Evolutionary conservation across 805 yeast genomes (phyloP), one percentile per base, ranked within the genome.

Genomic region (Kuraishia cidri): DNA sequence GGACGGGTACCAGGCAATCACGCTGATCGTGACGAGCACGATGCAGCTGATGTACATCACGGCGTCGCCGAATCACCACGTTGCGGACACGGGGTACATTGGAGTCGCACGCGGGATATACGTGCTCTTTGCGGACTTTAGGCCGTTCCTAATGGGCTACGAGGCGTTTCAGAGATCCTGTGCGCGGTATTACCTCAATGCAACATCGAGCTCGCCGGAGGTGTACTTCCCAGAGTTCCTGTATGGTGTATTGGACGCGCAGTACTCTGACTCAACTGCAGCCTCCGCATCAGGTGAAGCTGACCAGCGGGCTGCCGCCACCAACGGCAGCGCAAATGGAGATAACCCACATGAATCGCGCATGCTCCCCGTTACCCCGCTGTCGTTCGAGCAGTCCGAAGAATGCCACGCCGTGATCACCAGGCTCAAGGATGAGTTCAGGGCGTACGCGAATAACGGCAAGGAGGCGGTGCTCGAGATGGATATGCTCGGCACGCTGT

Each of bases 191-290:
- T 41, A 45, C 30, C 35, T 47, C 24, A 42, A 37, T 20, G 38
- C 38, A 24, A 45, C 42, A 41, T 41, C 48, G 7, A 32, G 37
- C 10, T 29, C 25, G 12, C 33, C 47, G 1, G 24, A 12, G 3
- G 43, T 36, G 27, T 47, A 36, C 19, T 47, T 47, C 26, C 50
- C 52, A 2, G 50, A 47, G 33, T 47, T 44, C 24, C 32, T 47
- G n/a, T 47, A 39, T 25, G 52, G 45, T 3, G 31, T 47, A 9
- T 32, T 37, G 5, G 47, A 44, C 19, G 36, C 39, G 19, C 32
- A 29, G 20, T 23, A 22, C 18, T 29, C 23, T 29, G 32, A 29
- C 9, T n/a, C n/a, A n/a, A n/a, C n/a, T n/a, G n/a, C n/a, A n/a
- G n/a, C n/a, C n/a, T n/a, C n/a, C n/a, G n/a, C n/a, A n/a, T n/a